Base-by-base conservation (phyloP, 441 rosid genomes). In the Manihot esculenta region DNA sequence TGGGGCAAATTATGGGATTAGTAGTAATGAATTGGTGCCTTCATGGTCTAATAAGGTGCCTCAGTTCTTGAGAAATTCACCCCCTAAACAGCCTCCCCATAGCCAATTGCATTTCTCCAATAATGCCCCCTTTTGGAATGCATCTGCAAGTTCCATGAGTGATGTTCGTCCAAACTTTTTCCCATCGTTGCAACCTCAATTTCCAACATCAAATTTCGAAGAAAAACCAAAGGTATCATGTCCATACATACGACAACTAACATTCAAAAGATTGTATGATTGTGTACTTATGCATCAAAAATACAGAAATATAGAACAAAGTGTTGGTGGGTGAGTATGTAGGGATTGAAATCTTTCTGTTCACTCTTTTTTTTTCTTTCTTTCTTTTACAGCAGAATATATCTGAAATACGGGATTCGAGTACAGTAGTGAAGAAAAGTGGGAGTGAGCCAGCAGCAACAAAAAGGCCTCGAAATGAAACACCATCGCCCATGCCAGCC, bases 71-170 rank as follows among this genome's bases (percentile, higher is more conserved):
- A 83, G 94, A 76, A 78, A 74, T 58, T 90, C 97, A 5, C 91
- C 99, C 1, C 92, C 90, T 9, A 85, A 86, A 79, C 89, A 82
- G 47, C 76, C 76, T 20, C 57, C 78, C 7, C 89, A 89, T 18
- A 82, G 79, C 63, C 93, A 88, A 60, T 77, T 93, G 76, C 92
- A 91, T 41, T 91, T 93, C 80, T 91, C 99, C 68, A 95, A 95
- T 75, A 89, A 95, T 79, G 87, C 96, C 8, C 89, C 95, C 30
- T 93, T 89, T 68, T 95, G 99, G 99, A 92, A 88, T 62, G 96
- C 96, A 10, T 84, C 98, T 1, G 88, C 89, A 7, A 75, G 80
- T n/a, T 70, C 86, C 75, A 71, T 79, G 72, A 79, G 63, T 23
- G 91, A 90, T 47, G 79, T 79, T 72, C 88, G 91, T 18, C 78